phyloP scores from a whole-genome alignment of 1,284 basidiomycete species.

The Austroboletus niveus region DNA sequence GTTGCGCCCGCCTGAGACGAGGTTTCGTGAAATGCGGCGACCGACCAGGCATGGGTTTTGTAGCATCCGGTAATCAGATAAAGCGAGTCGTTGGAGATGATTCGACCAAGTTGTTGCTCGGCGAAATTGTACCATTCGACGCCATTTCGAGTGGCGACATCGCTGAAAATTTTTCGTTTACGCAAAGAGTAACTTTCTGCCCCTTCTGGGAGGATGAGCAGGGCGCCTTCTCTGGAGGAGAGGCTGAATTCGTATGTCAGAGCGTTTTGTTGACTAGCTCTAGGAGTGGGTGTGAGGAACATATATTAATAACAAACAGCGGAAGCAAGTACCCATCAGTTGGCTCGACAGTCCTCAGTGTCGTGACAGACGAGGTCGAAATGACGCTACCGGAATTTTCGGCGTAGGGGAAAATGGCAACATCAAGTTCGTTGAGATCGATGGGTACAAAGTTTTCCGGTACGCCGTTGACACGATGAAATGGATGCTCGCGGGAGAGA shows the following conservation, averaged over 20 bases:
- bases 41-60: conserved; percentile 9
- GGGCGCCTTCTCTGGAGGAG: conserved; percentile 3
- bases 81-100: conserved; percentile 7
- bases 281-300: not conserved
- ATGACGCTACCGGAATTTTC: not conserved
- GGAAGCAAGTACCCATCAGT: not conserved
- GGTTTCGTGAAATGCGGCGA: conserved; percentile 2
- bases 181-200: not conserved
- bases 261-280: not conserved
- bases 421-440: not conserved
- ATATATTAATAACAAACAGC: not conserved
- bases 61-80: conserved; percentile 10
- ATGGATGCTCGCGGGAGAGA: conserved; percentile 7
- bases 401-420: not conserved
- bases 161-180: not conserved
- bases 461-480: conserved; percentile 7
- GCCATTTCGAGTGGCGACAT: not conserved
- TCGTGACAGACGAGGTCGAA: not conserved
- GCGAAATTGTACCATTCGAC: conserved; percentile 1
- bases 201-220: conserved; percentile 3
- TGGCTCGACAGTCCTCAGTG: not conserved
- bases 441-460: conserved; percentile 7
- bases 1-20: not conserved
- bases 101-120: not conserved
- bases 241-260: conserved; percentile 3